Evolutionary conservation across 768 basidiomycete genomes (phyloP).

Genomic region (Termitomyces sp.): DNA sequence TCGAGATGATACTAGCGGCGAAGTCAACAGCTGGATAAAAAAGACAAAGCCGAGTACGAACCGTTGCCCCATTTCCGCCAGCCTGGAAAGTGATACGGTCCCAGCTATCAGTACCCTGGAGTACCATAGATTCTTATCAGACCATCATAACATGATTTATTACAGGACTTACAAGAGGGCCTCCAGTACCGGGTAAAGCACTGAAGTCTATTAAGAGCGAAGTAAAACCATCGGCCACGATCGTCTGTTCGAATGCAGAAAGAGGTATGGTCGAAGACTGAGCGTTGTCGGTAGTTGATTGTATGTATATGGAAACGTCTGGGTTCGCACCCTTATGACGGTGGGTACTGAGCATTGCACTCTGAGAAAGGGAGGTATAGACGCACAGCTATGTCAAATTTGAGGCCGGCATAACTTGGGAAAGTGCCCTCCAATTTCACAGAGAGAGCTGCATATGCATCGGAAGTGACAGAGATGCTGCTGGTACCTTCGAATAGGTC

Average conservation of each 20-base stretch:
- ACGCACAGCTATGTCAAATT: conserved; percentile 46
- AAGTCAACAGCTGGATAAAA: background rate
- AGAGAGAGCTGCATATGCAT: conserved; percentile 40
- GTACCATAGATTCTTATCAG: background rate
- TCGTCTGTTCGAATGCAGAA: conserved; percentile 32
- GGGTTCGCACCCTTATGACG: conserved; percentile 36
- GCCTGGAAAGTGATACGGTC: conserved; percentile 48
- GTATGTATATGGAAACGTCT: conserved; percentile 35
- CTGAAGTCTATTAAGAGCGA: conserved; percentile 44
- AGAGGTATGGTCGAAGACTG: conserved; percentile 36
- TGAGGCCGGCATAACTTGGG: conserved; percentile 38
- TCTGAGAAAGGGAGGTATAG: background rate
- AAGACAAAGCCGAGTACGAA: conserved; percentile 14
- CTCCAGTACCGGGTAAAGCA: conserved; percentile 36
- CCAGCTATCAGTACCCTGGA: conserved; percentile 37
- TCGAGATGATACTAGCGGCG: conserved; percentile 39
- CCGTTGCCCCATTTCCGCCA: conserved; percentile 37
- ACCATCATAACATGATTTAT: background rate
- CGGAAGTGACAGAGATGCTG: conserved; percentile 39
- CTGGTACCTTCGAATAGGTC: conserved; percentile 36
- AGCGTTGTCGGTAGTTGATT: conserved; percentile 31
- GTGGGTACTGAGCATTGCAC: background rate
- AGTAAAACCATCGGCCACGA: conserved; percentile 34
- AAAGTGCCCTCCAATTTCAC: conserved; percentile 39
- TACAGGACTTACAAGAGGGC: conserved; percentile 24